These are phyloP conservation scores for Rhynchospora tenuis DNA, from an alignment of 176 grass and related monocot genomes.

Conservation along the genomic window DNA sequence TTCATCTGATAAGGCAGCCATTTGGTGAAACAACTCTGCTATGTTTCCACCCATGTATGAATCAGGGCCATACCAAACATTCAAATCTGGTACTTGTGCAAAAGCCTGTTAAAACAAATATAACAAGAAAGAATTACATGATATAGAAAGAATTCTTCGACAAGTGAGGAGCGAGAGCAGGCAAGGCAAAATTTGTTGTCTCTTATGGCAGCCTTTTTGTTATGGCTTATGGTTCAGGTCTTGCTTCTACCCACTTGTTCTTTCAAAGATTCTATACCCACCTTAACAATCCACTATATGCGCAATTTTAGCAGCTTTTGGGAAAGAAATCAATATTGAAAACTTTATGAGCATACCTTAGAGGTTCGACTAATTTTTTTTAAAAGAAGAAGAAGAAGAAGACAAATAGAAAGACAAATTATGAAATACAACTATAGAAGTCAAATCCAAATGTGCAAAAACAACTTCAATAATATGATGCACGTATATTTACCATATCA, in stretches of 20 bases:
- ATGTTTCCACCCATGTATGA: conserved; percentile 99
- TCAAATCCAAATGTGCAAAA: background rate
- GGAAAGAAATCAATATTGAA: background rate
- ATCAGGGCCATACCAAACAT: conserved; percentile 97
- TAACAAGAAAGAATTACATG: background rate
- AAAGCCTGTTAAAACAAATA: conserved; percentile 55
- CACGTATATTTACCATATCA: background rate
- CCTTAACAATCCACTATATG: background rate
- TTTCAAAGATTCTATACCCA: background rate
- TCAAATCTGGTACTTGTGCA: conserved; percentile 72
- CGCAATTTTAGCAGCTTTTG: too few relatives aligned
- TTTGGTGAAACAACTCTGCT: conserved; percentile 80
- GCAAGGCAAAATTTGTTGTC: background rate
- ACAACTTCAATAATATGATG: background rate
- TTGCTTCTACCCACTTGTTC: background rate
- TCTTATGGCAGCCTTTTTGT: background rate
- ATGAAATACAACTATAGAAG: background rate
- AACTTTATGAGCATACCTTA: background rate
- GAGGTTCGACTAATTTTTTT: background rate
- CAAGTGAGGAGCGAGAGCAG: background rate
- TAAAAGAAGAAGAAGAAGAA: background rate
- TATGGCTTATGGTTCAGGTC: background rate
- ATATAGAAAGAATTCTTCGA: background rate
- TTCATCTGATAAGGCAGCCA: conserved; percentile 78
- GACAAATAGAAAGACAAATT: background rate